Percentiles rank a stretch among this genome's conserved stretches.
phyloP scores from a whole-genome alignment of 352 stramenopile genomes.

The Phytophthora syringae region DNA sequence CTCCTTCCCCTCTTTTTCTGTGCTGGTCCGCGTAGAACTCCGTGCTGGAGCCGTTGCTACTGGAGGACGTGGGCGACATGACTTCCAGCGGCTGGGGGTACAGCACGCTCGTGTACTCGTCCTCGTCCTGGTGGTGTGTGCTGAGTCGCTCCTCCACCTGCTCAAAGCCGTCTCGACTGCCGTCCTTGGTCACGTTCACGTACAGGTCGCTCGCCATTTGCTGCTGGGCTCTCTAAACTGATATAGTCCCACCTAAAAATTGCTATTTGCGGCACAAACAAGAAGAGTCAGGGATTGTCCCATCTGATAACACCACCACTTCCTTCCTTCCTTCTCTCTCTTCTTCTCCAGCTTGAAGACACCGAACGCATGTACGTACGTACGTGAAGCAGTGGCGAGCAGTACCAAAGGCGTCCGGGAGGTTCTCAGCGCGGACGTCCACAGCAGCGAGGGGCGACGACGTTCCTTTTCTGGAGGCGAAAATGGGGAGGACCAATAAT shows the following conservation, averaged over 20 bases:
- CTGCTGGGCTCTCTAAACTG: conserved; percentile 12
- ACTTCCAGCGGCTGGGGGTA: conserved; percentile 37
- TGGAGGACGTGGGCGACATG: conserved; percentile 64
- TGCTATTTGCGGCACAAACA: neutral
- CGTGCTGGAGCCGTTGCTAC: conserved; percentile 53
- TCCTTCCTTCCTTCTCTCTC: neutral
- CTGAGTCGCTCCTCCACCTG: conserved; percentile 25
- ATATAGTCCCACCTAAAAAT: conserved; percentile 13
- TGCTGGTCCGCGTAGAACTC: conserved; percentile 29
- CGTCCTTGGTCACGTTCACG: conserved; percentile 40
- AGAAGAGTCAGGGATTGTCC: conserved; percentile 9
- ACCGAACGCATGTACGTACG: neutral
- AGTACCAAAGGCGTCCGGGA: neutral
- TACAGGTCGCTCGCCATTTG: conserved; percentile 40
- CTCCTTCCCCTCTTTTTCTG: conserved; percentile 8
- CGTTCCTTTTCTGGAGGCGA: conserved; percentile 15
- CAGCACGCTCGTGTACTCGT: conserved; percentile 41
- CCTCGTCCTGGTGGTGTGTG: conserved; percentile 21
- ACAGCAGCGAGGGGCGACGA: neutral
- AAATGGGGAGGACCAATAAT: neutral
- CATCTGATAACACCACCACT: conserved; percentile 9
- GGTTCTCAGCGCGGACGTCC: too few relatives aligned
- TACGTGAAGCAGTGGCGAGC: too few relatives aligned
- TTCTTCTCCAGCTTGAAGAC: neutral
- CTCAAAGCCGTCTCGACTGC: conserved; percentile 25